These are phyloP conservation scores for Porcisia hertigi DNA, from an alignment of 208 protist species.

Conservation along the genomic window DNA sequence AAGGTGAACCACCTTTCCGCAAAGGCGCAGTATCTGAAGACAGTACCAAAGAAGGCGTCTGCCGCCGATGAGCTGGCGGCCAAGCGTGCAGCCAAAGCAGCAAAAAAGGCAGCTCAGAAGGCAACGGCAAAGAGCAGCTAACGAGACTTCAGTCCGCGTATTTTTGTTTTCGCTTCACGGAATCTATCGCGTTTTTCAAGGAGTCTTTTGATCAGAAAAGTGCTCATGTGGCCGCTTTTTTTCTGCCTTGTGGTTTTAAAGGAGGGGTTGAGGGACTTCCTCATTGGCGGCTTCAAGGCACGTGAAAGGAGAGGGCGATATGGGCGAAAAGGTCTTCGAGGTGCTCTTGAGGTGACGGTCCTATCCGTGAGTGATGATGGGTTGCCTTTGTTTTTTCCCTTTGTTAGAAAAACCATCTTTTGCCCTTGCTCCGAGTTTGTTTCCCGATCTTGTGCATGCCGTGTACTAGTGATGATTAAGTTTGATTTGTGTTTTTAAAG, in stretches of 20 bases:
- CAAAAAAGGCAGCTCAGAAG: slow-evolving; percentile 86
- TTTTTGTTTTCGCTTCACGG: neutral
- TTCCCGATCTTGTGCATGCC: neutral
- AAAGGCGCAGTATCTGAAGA: slow-evolving; percentile 90
- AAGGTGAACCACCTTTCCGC: slow-evolving; percentile 92
- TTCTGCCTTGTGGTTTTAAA: neutral
- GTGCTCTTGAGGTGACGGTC: neutral
- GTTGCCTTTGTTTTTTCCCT: neutral
- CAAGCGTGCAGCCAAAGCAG: slow-evolving; percentile 82
- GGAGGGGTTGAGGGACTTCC: neutral
- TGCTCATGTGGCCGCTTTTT: neutral
- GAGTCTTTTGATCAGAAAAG: neutral
- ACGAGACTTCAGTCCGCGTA: neutral
- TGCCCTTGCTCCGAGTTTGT: neutral
- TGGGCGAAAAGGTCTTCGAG: neutral
- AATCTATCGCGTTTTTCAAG: neutral
- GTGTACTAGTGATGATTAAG: neutral
- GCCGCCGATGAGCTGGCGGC: slow-evolving; percentile 83
- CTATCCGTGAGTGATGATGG: neutral
- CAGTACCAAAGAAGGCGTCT: slow-evolving; percentile 56
- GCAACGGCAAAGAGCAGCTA: slow-evolving; percentile 37
- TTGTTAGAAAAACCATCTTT: neutral
- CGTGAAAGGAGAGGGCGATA: neutral
- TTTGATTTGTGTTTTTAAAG: neutral
- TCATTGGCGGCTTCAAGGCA: neutral